Evolutionary conservation across 73 alveolate genomes (phyloP).

Genomic region (Paramecium biaurelia): DNA sequence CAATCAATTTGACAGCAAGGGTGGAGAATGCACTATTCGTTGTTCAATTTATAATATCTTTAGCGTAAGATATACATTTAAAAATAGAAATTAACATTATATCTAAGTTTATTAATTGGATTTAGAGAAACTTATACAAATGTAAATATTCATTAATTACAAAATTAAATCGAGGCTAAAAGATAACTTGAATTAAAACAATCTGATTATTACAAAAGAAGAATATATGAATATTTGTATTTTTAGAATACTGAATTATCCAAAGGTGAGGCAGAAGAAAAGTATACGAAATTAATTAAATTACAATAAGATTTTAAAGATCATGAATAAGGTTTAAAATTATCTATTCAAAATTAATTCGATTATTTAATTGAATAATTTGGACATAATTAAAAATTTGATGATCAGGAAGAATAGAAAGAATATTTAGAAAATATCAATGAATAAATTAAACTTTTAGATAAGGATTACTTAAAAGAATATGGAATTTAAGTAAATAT

Average conservation of each 20-base stretch:
- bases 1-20: neutral
- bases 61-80: neutral
- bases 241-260: neutral
- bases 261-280: neutral
- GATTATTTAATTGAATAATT: neutral
- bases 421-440: neutral
- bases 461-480: neutral
- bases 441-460: neutral
- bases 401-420: neutral
- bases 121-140: neutral
- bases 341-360: neutral
- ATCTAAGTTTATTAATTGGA: neutral
- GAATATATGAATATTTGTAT: neutral
- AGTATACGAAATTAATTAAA: neutral
- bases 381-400: neutral
- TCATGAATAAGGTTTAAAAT: neutral
- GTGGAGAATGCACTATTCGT: neutral
- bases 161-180: neutral
- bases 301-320: neutral
- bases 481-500: neutral
- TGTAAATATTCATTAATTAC: neutral
- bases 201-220: neutral
- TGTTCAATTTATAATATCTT: neutral
- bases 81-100: neutral
- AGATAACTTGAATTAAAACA: neutral